Base-by-base conservation (phyloP, 208 protist genomes). In the Jaenimonas drosophilae region DNA sequence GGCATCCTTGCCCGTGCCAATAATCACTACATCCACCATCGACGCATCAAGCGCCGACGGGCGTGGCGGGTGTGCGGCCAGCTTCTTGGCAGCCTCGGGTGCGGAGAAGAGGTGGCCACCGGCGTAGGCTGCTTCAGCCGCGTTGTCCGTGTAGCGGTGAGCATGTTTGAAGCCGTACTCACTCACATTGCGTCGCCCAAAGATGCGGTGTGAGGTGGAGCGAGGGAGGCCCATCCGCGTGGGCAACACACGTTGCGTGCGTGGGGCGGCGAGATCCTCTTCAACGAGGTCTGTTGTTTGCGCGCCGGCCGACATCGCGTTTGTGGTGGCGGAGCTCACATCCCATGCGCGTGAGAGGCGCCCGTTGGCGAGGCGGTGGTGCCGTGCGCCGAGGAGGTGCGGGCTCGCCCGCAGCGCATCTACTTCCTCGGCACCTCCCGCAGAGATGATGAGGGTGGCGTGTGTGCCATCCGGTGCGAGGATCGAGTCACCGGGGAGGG, bases 101-200 rank as follows among this genome's bases (percentile, higher is more conserved):
- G 48, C 44, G 40, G 63, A 64, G 66, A 93, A 93, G 3, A 93
- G 75, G 53, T 86, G 65, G 3, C 84, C 84, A 1, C 57, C 80
- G 12, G 79, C 74, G 49, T 80, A 64, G 7, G 84, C 84, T 29
- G 49, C 31, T 9, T 63, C 66, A 0, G 71, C 69, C 12, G 53
- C 69, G 59, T 92, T 77, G 17, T 70, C 49, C 12, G 75, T 88
- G 65, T 89, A 89, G 20, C 49, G 28, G 47, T 89, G 80, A 4
- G 70, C 67, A 47, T 58, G 60, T 57, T 89, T 88, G 62, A 77
- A 92, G 30, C 80, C 80, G 65, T 76, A 86, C 49, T 75, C 76
- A 25, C 64, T 72, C 19, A 88, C 76, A 46, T 88, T 66, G 20
- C 84, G 84, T 34, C 77, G 72, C 14, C 70, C 70, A 48, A 70